Evolutionary conservation across 2,329 filamentous ascomycete genomes (phyloP).

Genomic region (Simplicillium sp.): DNA sequence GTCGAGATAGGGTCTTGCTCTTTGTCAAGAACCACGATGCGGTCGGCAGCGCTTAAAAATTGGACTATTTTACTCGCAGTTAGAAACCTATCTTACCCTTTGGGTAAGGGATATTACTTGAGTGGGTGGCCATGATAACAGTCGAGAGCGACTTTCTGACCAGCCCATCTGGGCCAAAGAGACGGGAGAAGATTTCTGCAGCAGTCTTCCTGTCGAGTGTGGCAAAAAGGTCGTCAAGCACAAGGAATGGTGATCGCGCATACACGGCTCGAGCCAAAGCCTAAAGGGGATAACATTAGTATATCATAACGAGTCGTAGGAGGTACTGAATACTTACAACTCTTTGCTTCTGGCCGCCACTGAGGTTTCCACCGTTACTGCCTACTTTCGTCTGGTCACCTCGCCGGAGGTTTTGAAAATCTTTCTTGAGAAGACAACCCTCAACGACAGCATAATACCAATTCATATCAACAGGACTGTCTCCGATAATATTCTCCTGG

Average conservation of each 20-base stretch:
- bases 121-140: neutral
- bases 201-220: neutral
- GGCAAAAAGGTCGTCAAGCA: slow-evolving; percentile 13
- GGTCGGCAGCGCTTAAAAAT: too few relatives aligned
- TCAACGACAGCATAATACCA: slow-evolving; percentile 13
- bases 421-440: slow-evolving; percentile 10
- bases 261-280: slow-evolving; percentile 16
- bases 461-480: slow-evolving; percentile 7
- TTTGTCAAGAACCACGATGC: too few relatives aligned
- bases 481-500: slow-evolving; percentile 13
- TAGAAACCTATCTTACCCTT: too few relatives aligned
- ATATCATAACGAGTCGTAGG: too few relatives aligned
- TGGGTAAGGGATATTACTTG: neutral
- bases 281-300: too few relatives aligned
- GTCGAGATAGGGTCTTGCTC: too few relatives aligned
- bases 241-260: slow-evolving; percentile 11
- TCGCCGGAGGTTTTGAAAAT: slow-evolving; percentile 11
- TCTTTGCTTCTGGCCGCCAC: slow-evolving; percentile 17
- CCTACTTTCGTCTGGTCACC: slow-evolving; percentile 13
- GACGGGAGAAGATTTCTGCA: neutral
- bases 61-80: too few relatives aligned
- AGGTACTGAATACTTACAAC: slow-evolving; percentile 2
- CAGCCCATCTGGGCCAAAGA: neutral
- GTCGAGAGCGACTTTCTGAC: neutral
- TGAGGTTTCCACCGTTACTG: slow-evolving; percentile 12